Base-by-base conservation (phyloP, 257 asterid species). In the Solanum habrochaites region DNA sequence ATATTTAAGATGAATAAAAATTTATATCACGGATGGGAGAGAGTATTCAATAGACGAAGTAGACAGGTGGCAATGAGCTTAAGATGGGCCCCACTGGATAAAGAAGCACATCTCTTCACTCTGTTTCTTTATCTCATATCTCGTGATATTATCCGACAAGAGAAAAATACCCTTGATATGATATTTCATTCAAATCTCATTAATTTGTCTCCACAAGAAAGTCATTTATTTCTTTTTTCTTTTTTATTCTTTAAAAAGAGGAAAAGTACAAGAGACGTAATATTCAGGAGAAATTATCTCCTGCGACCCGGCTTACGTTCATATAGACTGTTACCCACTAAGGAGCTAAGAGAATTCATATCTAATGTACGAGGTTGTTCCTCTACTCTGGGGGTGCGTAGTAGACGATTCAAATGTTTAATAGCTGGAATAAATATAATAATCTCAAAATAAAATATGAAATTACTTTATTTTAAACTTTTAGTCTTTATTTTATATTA, bases 81-180 rank as follows among this genome's bases (percentile, higher is more conserved):
- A 67, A 25, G 8, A 29, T 70, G 88, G 89, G 88, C 11, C 85
- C 91, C 87, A 21, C 78, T 85, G 85, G 88, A 89, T 80, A 87
- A 82, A 23, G 82, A 25, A 45, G 75, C 78, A 73, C 78, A 73
- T 86, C 31, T 73, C 21, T 5, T 72, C 23, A 35, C 58, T 62
- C 72, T 85, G 32, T 8, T 13, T 56, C 69, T 71, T 60, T 5
- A 11, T 40, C 52, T 58, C 85, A 60, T 37, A 73, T 73, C 6
- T 73, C 82, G 82, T 31, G 82, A 73, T 73, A 73, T 35, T 35
- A 72, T 37, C 6, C 2, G 15, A 11, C 11, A 27, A 67, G 39
- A 31, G 21, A 8, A 31, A n/a, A 70, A 8, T 32, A 20, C 18
- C 8, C 14, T 37, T 73, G 82, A 73, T 11, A 73, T 37, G 31